phyloP scores from a whole-genome alignment of 2,329 filamentous ascomycete species.

The Microdochium bolleyi region DNA sequence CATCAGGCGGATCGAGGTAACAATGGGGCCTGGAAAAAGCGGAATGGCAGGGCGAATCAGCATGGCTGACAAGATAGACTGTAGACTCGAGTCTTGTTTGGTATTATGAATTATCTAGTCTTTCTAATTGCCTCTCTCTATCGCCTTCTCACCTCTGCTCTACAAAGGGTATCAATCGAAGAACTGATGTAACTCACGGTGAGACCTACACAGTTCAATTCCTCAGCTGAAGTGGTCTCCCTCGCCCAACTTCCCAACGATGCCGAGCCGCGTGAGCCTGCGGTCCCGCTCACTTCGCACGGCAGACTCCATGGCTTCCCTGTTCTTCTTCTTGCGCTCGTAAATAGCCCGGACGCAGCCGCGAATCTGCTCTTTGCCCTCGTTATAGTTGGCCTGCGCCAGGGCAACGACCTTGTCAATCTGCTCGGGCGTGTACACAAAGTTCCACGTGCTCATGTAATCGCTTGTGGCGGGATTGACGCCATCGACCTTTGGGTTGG shows the following conservation, averaged over 20 bases:
- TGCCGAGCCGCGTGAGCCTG: slow-evolving; percentile 38
- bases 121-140: no score
- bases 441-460: slow-evolving; percentile 96
- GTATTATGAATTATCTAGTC: no score
- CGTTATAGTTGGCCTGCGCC: slow-evolving; percentile 77
- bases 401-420: slow-evolving; percentile 78
- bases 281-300: slow-evolving; percentile 32
- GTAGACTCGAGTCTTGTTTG: no score
- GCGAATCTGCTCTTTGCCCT: slow-evolving; percentile 71
- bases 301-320: slow-evolving; percentile 44
- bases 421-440: slow-evolving; percentile 86
- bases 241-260: slow-evolving; percentile 48
- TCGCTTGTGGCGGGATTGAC: slow-evolving; percentile 80
- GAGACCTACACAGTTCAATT: background rate
- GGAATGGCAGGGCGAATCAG: no score
- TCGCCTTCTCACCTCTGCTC: no score
- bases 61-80: no score
- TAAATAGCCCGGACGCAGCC: slow-evolving; percentile 82
- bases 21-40: no score
- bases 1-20: no score
- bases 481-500: slow-evolving; percentile 69
- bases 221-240: slow-evolving; percentile 59
- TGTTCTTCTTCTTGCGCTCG: slow-evolving; percentile 72
- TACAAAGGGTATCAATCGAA: no score
- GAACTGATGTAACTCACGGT: background rate